Percentiles rank a stretch among this genome's conserved stretches.
Evolutionary conservation across 2,329 filamentous ascomycete species (phyloP).

Genomic region (Monilinia vaccinii-corymbosi): DNA sequence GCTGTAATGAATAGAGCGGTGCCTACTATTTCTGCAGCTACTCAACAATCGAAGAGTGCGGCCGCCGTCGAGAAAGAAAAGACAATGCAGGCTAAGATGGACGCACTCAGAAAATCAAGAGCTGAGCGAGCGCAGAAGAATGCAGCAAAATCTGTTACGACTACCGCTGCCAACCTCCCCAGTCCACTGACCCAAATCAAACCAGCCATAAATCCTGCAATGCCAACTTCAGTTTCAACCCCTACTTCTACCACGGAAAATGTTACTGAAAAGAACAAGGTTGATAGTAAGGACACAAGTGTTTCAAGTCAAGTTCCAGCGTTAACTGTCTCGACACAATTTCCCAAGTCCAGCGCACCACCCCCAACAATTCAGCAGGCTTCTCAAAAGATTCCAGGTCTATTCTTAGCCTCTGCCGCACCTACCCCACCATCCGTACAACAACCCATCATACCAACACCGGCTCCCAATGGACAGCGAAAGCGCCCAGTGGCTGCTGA

Average conservation of each 20-base stretch:
- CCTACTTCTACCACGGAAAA: background rate
- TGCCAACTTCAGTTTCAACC: background rate
- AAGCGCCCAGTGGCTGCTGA: constrained; percentile 63
- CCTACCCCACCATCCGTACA: constrained; percentile 6
- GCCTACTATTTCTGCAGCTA: background rate
- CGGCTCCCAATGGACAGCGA: constrained; percentile 16
- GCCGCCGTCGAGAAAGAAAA: constrained; percentile 60
- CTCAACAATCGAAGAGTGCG: constrained; percentile 16
- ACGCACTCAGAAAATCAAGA: constrained; percentile 56
- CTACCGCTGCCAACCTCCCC: constrained; percentile 1
- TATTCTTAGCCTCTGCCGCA: constrained; percentile 24
- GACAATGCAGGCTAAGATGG: constrained; percentile 68
- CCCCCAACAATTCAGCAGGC: constrained; percentile 2
- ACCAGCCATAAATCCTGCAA: background rate
- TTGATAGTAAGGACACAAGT: background rate
- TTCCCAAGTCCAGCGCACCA: background rate
- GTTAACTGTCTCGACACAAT: background rate
- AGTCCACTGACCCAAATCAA: constrained; percentile 2
- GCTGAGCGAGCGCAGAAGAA: constrained; percentile 35
- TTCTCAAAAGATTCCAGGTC: constrained; percentile 18
- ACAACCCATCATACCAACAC: background rate
- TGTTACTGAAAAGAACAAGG: background rate
- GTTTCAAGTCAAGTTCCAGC: background rate
- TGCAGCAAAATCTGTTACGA: constrained; percentile 26
- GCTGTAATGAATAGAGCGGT: background rate